Conservation (phyloP, 352 stramenopile genomes). For the Thraustochytrium sp. region DNA sequence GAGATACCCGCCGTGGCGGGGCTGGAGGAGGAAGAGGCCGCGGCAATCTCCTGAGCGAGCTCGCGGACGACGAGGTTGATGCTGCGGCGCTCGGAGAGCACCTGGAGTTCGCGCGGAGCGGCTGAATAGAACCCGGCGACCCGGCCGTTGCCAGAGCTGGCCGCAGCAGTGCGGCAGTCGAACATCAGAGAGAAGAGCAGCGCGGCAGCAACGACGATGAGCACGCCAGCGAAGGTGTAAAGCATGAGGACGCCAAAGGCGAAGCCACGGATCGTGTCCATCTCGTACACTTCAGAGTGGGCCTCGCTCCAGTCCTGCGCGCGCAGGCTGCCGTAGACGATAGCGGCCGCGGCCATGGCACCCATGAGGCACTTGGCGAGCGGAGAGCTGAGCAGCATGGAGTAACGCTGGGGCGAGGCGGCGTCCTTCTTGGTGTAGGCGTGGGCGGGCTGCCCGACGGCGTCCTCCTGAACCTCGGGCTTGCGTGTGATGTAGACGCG, state of each 20-base stretch:
- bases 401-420: too few relatives aligned
- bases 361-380: not conserved
- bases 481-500: not conserved
- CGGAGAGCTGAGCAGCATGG: not conserved
- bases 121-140: not conserved
- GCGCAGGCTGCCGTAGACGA: not conserved
- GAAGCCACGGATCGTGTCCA: not conserved
- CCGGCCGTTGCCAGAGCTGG: not conserved
- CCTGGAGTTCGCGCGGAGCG: not conserved
- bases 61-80: not conserved
- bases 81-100: not conserved
- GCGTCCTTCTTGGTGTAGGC: too few relatives aligned
- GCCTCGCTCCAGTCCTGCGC: not conserved
- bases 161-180: conserved; percentile 54
- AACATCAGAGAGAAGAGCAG: conserved; percentile 73
- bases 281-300: not conserved
- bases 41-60: not conserved
- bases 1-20: not conserved
- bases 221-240: conserved; percentile 83
- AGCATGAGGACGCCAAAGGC: conserved; percentile 88
- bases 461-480: too few relatives aligned
- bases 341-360: not conserved
- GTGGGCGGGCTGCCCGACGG: too few relatives aligned
- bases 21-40: not conserved
- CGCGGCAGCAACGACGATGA: conserved; percentile 86